phyloP scores from a whole-genome alignment of 257 asterid genomes.

The Cynanchum wilfordii region DNA sequence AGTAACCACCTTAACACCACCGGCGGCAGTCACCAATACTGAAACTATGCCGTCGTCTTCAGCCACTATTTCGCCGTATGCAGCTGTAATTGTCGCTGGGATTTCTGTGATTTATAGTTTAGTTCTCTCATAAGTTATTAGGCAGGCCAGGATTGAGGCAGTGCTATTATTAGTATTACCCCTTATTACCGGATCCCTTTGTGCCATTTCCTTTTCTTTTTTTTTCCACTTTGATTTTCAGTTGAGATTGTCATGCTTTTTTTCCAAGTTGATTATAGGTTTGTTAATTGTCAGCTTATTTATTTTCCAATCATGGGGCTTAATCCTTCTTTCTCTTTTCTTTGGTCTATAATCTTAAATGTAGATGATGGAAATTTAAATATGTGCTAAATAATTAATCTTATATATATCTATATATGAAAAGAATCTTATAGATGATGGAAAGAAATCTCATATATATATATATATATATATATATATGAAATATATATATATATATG shows the following conservation, averaged over 20 bases:
- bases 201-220: not conserved
- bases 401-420: too few species aligned
- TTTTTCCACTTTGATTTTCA: not conserved
- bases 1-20: slow-evolving; percentile 2
- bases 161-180: slow-evolving; percentile 12
- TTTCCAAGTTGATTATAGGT: slow-evolving; percentile 1
- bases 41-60: slow-evolving; percentile 16
- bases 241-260: slow-evolving; percentile 11
- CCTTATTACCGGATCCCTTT: not conserved
- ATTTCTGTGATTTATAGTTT: slow-evolving; percentile 10
- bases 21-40: not conserved
- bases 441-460: too few species aligned
- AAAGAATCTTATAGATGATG: too few species aligned
- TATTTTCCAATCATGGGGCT: not conserved
- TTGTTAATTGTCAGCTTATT: slow-evolving; percentile 6
- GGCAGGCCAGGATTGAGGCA: slow-evolving; percentile 32
- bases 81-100: not conserved
- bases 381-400: too few species aligned
- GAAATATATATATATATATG: too few species aligned
- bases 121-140: slow-evolving; percentile 7
- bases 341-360: not conserved
- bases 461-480: too few species aligned
- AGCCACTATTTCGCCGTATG: slow-evolving; percentile 12
- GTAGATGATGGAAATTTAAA: too few species aligned
- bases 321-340: not conserved